Percentiles rank a stretch among this genome's conserved stretches.
Conservation (phyloP, 495 filamentous ascomycete genomes). For the Tuber calosporum region DNA sequence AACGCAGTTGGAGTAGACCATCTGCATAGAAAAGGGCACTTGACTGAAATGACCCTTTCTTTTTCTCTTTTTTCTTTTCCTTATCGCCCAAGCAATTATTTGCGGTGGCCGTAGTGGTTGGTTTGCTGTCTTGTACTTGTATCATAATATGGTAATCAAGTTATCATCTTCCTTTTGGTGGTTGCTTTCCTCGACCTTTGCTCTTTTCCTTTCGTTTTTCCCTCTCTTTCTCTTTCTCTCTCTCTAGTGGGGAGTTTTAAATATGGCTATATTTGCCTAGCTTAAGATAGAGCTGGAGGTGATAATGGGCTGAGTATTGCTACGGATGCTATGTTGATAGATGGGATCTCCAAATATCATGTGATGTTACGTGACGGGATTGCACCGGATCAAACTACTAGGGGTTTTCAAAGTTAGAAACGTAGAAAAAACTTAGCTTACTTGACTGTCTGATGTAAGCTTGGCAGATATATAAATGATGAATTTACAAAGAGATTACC, state of each 20-base stretch:
- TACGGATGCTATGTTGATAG: background rate
- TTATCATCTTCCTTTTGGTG: background rate
- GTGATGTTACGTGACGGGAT: background rate
- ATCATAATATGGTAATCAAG: background rate
- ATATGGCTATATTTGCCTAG: background rate
- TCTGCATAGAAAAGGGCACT: conserved; percentile 13
- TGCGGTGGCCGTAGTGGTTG: background rate
- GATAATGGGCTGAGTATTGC: background rate
- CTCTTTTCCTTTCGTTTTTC: background rate
- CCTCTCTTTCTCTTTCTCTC: background rate
- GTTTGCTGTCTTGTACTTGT: background rate
- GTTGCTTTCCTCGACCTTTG: background rate
- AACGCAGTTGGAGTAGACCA: conserved; percentile 8
- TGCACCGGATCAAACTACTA: background rate
- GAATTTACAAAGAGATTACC: too few relatives aligned
- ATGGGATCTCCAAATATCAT: background rate
- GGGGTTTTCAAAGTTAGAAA: too few relatives aligned
- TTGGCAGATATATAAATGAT: too few relatives aligned
- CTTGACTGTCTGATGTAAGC: too few relatives aligned
- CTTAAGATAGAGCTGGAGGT: background rate
- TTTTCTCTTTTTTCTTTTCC: background rate
- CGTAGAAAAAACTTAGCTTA: too few relatives aligned
- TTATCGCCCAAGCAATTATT: background rate
- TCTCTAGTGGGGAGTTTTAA: background rate
- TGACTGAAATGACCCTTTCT: background rate